Base-by-base conservation (phyloP, 2,329 filamentous ascomycete genomes). In the Xylariaceae sp. region DNA sequence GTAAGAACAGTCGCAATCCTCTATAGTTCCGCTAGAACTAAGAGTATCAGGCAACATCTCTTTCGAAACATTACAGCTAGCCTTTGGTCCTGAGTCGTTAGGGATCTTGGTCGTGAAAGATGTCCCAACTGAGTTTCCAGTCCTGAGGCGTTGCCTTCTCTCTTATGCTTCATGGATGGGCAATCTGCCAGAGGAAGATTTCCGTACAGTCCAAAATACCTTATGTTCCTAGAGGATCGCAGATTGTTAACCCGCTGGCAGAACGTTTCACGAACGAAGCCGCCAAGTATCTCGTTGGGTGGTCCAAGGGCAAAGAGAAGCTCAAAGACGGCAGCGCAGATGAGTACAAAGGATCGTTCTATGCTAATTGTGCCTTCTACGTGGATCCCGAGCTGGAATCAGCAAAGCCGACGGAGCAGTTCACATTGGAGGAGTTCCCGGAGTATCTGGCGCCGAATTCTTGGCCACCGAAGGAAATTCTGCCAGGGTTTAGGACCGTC, bases 81-180 rank as follows among this genome's bases (percentile, higher is more conserved):
- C 94, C 0, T 97, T 99, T 68, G 94, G 94, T 0, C 90, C 91
- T 1, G 84, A 88, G 30, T 96, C 91, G 2, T 77, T 97, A 9
- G 94, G 94, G 0, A 96, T 99, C 50, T 86, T 99, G 53, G 76
- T 97, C n/a, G 91, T 99, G 47, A 90, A 88, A 68, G 89, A 91
- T 68, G 81, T 97, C 0, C 89, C 91, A 0, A 59, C 78, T 4
- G 76, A 83, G 50, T 99, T 95, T 65, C 72, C 80, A 11, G 72
- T 79, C n/a, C 74, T 96, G 43, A 83, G 94, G 57, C 81, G 81
- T 56, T 80, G 81, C 56, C 80, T 95, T 2, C 79, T 99, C 5
- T 94, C 89, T 0, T 94, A 94, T 68, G 85, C 91, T 3, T 95
- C 90, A 0, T 94, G 95, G 68, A 83, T 97, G 40, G 94, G 89